Evolutionary conservation across 495 filamentous ascomycete species (phyloP).

Genomic region (Annulohypoxylon bovei): DNA sequence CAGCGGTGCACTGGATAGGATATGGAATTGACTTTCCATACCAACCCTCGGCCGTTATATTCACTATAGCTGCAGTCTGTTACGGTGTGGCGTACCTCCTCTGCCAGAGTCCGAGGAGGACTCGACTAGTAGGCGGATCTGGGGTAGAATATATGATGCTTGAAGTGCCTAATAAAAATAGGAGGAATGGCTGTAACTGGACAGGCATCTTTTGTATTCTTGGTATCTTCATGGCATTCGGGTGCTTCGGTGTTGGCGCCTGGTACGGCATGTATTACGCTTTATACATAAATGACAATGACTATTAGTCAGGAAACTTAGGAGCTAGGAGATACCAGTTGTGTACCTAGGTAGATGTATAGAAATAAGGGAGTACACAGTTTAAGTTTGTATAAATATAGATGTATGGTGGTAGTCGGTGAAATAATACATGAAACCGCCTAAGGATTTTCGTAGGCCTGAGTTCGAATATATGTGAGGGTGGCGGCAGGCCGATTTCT

Average conservation of each 20-base stretch:
- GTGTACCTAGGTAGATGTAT: no score
- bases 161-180: not conserved
- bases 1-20: not conserved
- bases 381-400: no score
- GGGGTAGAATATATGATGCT: conserved; percentile 2
- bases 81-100: not conserved
- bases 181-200: not conserved
- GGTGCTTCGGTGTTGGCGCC: not conserved
- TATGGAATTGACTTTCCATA: not conserved
- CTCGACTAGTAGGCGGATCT: not conserved
- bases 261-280: not conserved
- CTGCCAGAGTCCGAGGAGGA: conserved; percentile 5
- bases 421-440: no score
- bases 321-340: no score
- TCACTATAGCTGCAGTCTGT: not conserved
- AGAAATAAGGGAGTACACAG: no score
- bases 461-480: no score
- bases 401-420: no score
- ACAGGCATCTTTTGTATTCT: not conserved
- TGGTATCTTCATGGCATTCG: not conserved
- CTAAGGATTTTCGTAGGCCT: no score
- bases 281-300: not conserved
- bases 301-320: no score
- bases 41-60: not conserved
- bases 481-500: no score